Base-by-base conservation (phyloP, 2,329 filamentous ascomycete genomes). In the Colletotrichum lini region DNA sequence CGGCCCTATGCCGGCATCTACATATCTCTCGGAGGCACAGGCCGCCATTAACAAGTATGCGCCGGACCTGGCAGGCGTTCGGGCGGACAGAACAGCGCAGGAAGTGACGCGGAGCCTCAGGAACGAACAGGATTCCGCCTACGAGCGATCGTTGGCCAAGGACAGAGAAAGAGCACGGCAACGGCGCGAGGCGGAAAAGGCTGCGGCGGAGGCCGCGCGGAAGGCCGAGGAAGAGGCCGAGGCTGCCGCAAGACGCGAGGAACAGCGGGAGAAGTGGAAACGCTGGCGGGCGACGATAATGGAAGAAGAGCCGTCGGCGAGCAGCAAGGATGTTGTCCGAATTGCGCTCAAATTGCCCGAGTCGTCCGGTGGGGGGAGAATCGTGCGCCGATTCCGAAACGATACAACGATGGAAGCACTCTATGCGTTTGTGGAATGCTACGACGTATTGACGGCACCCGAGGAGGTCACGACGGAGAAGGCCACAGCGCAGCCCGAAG, bases 381-480 rank as follows among this genome's bases (percentile, higher is more conserved):
- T 98, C 2, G 89, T 97, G 67, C 89, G 96, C 52, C 89, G 89
- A 60, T 98, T 99, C 79, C 81, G 85, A 0, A 85, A 87, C 1
- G 85, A 90, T n/a, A 90, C 93, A 0, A 86, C 88, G 2, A 84
- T 98, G 47, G 96, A 98, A 79, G 95, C 98, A 77, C 83, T 99
- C 7, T 98, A 98, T 80, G 96, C 96, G 0, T 98, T 97, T 82
- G 95, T 98, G 2, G 96, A 99, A 79, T 98, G 96, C 82, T 92
- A 95, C 79, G 91, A 94, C 63, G 76, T 92, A 7, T 76, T 95
- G 3, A 81, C 87, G 45, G 81, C 82, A 2, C 80, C 78, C 26
- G 80, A 80, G 21, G 75, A 73, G 16, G 77, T 72, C 42, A 74
- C 74, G 59, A 74, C 74, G 59, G 77, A 75, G 74, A 75, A 45